These are phyloP conservation scores for Arabidopsis thaliana DNA, from an alignment of 345 rosid genomes.

Conservation along the genomic window TAIR10.1 NC_003071.7:19690001-19690500, in stretches of 20 bases:
- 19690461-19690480: slow-evolving; percentile 58
- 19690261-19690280: slow-evolving; percentile 31
- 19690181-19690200: slow-evolving; percentile 67
- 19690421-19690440: slow-evolving; percentile 65
- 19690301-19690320: slow-evolving; percentile 18
- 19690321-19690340: background rate
- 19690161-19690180: slow-evolving; percentile 61
- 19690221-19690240: slow-evolving; percentile 59
- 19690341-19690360: slow-evolving; percentile 56
- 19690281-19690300: background rate
- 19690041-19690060: slow-evolving; percentile 1
- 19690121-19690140: slow-evolving; percentile 68
- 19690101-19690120: slow-evolving; percentile 58
- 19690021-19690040: background rate
- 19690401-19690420: slow-evolving; percentile 76
- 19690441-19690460: slow-evolving; percentile 60
- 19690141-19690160: slow-evolving; percentile 67
- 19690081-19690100: slow-evolving; percentile 46
- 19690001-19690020: background rate
- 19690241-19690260: slow-evolving; percentile 55
- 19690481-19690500: slow-evolving; percentile 60
- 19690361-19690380: slow-evolving; percentile 60
- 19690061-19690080: slow-evolving; percentile 12
- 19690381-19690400: slow-evolving; percentile 72
- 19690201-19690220: slow-evolving; percentile 55